Evolutionary conservation across 2,329 filamentous ascomycete genomes (phyloP).

Genomic region (Aureobasidium pullulans): DNA sequence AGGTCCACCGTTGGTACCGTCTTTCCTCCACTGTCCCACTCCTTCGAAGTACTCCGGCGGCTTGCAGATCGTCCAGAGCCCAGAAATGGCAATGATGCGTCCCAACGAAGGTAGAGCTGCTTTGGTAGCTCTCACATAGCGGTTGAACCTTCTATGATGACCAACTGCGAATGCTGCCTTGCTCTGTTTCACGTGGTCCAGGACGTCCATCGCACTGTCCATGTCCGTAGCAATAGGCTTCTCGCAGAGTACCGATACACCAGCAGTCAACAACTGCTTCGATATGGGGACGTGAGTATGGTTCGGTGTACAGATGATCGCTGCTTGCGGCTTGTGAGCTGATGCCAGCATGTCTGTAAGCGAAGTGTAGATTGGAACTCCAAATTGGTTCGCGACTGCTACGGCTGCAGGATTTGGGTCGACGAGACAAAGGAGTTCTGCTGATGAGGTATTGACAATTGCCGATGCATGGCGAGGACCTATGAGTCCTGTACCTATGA

Average conservation of each 20-base stretch:
- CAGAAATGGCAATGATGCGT: constrained; percentile 44
- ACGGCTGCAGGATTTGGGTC: background rate
- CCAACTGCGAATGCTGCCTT: constrained; percentile 46
- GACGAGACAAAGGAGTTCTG: constrained; percentile 25
- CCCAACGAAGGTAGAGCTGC: constrained; percentile 40
- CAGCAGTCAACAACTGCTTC: constrained; percentile 40
- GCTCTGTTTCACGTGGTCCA: constrained; percentile 20
- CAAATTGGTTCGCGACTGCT: background rate
- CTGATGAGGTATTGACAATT: constrained; percentile 31
- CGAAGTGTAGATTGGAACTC: constrained; percentile 25
- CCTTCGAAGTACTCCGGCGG: constrained; percentile 44
- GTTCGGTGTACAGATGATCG: constrained; percentile 54
- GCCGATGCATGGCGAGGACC: constrained; percentile 45
- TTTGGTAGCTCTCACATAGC: constrained; percentile 46
- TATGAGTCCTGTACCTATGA: constrained; percentile 44
- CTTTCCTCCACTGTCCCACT: constrained; percentile 42
- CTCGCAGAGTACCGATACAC: constrained; percentile 17
- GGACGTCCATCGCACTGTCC: constrained; percentile 22
- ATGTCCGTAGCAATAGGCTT: background rate
- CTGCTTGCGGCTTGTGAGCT: constrained; percentile 40
- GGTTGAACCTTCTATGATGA: constrained; percentile 55
- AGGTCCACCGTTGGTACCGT: constrained; percentile 36
- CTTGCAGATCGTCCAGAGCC: constrained; percentile 49
- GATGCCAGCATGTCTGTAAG: constrained; percentile 39
- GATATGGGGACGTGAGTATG: constrained; percentile 48